Percentiles rank a stretch among this genome's conserved stretches.
These are phyloP conservation scores for Echinosophora koreensis DNA, from an alignment of 306 rosid species.

Conservation along the genomic window DNA sequence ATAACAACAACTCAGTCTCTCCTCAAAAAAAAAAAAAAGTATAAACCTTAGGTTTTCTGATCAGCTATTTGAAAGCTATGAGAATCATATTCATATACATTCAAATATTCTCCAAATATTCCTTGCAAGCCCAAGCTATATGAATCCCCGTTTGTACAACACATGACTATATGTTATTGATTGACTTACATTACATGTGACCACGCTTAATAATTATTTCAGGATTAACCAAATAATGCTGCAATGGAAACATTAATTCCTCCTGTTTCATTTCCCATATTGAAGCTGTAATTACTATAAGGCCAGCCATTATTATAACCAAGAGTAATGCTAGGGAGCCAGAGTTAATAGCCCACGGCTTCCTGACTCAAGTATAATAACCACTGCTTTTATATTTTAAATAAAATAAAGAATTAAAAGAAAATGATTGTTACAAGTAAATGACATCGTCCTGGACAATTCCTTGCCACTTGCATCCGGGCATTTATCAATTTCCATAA, in stretches of 20 bases:
- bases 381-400: no score
- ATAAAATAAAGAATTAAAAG: no score
- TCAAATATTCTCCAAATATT: conserved; percentile 25
- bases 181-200: not conserved
- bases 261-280: conserved; percentile 15
- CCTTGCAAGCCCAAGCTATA: not conserved
- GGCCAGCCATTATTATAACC: conserved; percentile 37
- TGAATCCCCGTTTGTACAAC: not conserved
- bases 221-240: conserved; percentile 2
- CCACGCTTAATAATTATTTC: not conserved
- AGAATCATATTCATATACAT: not conserved
- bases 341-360: no score
- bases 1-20: conserved; percentile 8
- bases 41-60: conserved; percentile 1
- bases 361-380: no score
- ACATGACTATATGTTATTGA: not conserved
- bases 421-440: no score
- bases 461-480: no score
- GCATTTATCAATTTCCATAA: no score
- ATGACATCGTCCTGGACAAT: no score
- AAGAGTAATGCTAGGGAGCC: not conserved
- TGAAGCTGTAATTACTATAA: conserved; percentile 29
- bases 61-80: conserved; percentile 3
- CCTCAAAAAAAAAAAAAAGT: conserved; percentile 11
- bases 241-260: not conserved